A percentile compares a stretch with the other conserved stretches of the same genome.
Evolutionary conservation across 2,329 filamentous ascomycete species (phyloP).

Genomic region (Juglanconis oblonga): DNA sequence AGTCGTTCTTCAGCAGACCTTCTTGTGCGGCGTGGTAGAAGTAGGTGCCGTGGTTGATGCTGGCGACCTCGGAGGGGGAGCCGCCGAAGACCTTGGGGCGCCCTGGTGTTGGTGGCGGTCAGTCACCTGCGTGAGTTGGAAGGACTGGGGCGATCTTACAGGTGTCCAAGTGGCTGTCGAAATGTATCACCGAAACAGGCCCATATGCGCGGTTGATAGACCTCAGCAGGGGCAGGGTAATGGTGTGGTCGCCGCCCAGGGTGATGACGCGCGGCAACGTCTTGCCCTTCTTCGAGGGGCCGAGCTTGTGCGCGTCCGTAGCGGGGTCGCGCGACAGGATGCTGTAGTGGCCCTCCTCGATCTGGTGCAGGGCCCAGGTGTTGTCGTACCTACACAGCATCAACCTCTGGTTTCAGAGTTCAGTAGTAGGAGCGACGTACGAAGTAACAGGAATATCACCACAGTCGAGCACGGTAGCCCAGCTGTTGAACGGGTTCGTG

Average conservation of each 20-base stretch:
- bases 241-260: conserved; percentile 63
- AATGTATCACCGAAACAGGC: conserved; percentile 60
- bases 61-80: conserved; percentile 70
- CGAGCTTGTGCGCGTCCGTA: conserved; percentile 64
- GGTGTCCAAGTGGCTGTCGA: conserved; percentile 65
- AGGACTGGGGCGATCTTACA: conserved; percentile 39
- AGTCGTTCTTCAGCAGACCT: conserved; percentile 75
- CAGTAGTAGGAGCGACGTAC: conserved; percentile 42
- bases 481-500: conserved; percentile 78
- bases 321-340: conserved; percentile 69
- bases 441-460: conserved; percentile 83
- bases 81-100: conserved; percentile 84
- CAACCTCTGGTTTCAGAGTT: background rate
- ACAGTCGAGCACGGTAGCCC: conserved; percentile 78
- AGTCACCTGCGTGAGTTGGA: background rate
- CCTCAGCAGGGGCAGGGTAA: conserved; percentile 57
- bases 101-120: conserved; percentile 42
- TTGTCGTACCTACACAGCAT: conserved; percentile 68
- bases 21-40: conserved; percentile 81
- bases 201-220: conserved; percentile 61
- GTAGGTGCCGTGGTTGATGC: conserved; percentile 85
- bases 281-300: conserved; percentile 68
- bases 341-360: conserved; percentile 78
- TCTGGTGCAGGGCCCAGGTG: conserved; percentile 75
- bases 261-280: conserved; percentile 81